Percentiles rank a stretch among this genome's conserved stretches.
Evolutionary conservation across 2,329 filamentous ascomycete species (phyloP).

Genomic region (Fusarium mundagurra): DNA sequence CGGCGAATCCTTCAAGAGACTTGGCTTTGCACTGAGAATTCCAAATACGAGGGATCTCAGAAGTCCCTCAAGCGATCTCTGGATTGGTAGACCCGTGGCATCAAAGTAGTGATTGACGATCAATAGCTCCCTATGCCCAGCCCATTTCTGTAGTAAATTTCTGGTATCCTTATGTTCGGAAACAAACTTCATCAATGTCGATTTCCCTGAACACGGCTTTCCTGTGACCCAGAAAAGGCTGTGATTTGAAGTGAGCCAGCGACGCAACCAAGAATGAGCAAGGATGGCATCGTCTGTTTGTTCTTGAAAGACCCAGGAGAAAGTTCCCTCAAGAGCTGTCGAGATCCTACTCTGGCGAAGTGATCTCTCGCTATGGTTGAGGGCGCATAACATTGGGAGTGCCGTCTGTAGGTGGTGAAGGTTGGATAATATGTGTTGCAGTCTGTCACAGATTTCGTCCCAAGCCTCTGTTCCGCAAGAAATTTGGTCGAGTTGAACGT

Average conservation of each 20-base stretch:
- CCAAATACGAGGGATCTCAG: conserved; percentile 17
- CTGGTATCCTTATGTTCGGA: not conserved
- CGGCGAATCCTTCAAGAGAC: not conserved
- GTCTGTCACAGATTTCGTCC: not conserved
- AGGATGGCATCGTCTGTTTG: not conserved
- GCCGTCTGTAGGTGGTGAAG: not conserved
- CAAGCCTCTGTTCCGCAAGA: not conserved
- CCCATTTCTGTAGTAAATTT: not conserved
- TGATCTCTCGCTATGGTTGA: not conserved
- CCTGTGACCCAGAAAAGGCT: conserved; percentile 16
- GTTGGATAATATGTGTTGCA: not conserved
- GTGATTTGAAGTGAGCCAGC: not conserved
- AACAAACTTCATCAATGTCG: conserved; percentile 21
- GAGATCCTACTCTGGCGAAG: not conserved
- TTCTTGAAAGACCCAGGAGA: not conserved
- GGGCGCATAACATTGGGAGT: not conserved
- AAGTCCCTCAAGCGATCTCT: conserved; percentile 7
- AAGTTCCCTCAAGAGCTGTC: not conserved
- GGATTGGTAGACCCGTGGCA: not conserved
- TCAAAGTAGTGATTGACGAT: conserved; percentile 7
- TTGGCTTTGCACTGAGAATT: conserved; percentile 8
- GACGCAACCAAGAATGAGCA: not conserved
- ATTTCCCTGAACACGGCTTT: conserved; percentile 13
- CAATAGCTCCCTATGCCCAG: not conserved
- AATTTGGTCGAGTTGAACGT: not conserved